phyloP scores from a whole-genome alignment of 78 protist species.

The Dictyostelium brefeldianum region DNA sequence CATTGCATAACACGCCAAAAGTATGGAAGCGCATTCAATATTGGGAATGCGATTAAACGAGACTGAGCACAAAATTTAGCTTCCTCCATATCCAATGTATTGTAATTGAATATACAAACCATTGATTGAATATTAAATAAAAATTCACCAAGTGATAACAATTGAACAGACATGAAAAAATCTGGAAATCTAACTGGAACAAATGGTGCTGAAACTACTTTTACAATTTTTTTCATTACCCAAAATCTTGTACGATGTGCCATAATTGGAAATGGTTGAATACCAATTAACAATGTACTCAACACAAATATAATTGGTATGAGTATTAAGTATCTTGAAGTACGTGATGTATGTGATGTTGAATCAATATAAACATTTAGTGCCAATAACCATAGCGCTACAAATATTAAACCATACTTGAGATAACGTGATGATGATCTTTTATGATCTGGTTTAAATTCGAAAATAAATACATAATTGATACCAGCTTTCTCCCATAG shows the following conservation, averaged over 20 bases:
- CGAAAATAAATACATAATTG: conserved; percentile 67
- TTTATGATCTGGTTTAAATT: conserved; percentile 42
- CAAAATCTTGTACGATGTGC: conserved; percentile 55
- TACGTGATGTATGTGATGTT: neutral
- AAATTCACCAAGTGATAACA: conserved; percentile 47
- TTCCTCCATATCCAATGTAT: conserved; percentile 21
- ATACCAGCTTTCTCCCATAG: conserved; percentile 55
- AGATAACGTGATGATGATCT: conserved; percentile 57
- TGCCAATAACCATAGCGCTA: conserved; percentile 44
- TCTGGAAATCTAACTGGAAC: conserved; percentile 66
- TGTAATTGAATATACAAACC: conserved; percentile 68
- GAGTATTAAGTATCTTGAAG: neutral
- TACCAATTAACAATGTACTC: neutral
- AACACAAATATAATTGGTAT: conserved; percentile 32
- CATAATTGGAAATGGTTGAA: conserved; percentile 56
- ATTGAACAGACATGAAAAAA: conserved; percentile 70
- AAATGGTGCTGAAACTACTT: conserved; percentile 57
- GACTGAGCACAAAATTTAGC: conserved; percentile 30
- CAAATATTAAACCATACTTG: conserved; percentile 20
- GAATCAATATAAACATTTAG: conserved; percentile 52
- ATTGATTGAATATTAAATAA: conserved; percentile 76
- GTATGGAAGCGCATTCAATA: conserved; percentile 45
- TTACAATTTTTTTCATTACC: conserved; percentile 50
- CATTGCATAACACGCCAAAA: conserved; percentile 72
- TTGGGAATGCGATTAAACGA: conserved; percentile 38